Evolutionary conservation across 306 rosid genomes (phyloP).

Genomic region (Gillenia trifoliata): DNA sequence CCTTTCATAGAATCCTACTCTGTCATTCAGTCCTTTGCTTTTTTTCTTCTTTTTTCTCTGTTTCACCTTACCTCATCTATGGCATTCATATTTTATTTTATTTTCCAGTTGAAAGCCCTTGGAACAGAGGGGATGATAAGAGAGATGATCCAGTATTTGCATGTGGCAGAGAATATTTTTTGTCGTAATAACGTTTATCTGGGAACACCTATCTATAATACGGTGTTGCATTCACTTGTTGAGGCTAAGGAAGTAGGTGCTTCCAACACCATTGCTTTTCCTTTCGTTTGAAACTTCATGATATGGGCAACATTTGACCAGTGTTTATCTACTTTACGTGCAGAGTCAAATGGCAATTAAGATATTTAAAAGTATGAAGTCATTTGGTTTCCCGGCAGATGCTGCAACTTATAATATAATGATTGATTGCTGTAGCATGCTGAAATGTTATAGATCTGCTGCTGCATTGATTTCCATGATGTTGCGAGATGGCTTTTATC

Average conservation of each 20-base stretch:
- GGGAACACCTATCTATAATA: conserved; percentile 52
- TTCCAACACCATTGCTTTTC: conserved; percentile 20
- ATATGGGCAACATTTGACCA: conserved; percentile 10
- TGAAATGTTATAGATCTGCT: conserved; percentile 63
- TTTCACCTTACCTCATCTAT: conserved; percentile 10
- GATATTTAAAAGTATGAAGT: conserved; percentile 66
- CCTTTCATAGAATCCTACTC: background rate
- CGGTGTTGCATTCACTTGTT: conserved; percentile 61
- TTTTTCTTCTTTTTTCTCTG: background rate
- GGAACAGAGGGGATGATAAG: conserved; percentile 78
- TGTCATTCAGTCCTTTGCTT: background rate
- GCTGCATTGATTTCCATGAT: conserved; percentile 56
- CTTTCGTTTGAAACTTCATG: conserved; percentile 23
- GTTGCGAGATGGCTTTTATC: conserved; percentile 70
- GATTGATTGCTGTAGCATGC: conserved; percentile 61
- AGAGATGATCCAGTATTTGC: conserved; percentile 60
- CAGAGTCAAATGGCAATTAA: conserved; percentile 60
- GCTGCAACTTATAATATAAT: conserved; percentile 62
- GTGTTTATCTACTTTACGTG: conserved; percentile 28
- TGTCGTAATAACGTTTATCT: conserved; percentile 33
- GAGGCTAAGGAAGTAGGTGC: conserved; percentile 59
- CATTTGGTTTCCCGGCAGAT: conserved; percentile 46
- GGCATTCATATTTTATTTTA: conserved; percentile 8
- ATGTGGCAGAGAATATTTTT: conserved; percentile 66
- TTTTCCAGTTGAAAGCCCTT: conserved; percentile 61